These are phyloP conservation scores for Boletus pseudo-olivaceus DNA, from an alignment of 768 basidiomycete genomes.

Conservation along the genomic window DNA sequence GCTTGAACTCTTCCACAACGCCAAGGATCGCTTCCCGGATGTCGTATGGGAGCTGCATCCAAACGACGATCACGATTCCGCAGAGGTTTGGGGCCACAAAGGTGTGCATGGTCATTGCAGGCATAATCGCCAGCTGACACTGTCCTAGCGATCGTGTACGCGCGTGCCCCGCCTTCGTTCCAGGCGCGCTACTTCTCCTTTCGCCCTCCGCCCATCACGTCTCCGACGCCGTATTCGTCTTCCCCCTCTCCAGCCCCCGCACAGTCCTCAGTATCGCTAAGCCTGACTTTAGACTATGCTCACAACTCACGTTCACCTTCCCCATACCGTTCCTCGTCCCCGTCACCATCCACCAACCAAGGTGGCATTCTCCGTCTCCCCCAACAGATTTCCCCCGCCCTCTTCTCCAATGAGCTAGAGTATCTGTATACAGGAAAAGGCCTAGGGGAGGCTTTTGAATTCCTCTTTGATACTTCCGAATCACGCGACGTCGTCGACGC, in stretches of 20 bases:
- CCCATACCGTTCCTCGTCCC: slow-evolving; percentile 43
- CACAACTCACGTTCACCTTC: slow-evolving; percentile 45
- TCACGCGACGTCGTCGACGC: slow-evolving; percentile 42
- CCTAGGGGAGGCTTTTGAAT: slow-evolving; percentile 83
- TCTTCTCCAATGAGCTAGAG: slow-evolving; percentile 89
- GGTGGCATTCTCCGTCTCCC: slow-evolving; percentile 56
- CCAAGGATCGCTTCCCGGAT: slow-evolving; percentile 94
- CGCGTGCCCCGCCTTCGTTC: slow-evolving; percentile 89
- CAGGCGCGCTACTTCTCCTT: slow-evolving; percentile 87
- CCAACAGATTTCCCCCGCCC: slow-evolving; percentile 66
- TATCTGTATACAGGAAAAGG: slow-evolving; percentile 93
- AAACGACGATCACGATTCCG: slow-evolving; percentile 46
- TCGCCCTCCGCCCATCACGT: slow-evolving; percentile 51
- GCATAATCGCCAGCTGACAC: neutral
- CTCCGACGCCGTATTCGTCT: slow-evolving; percentile 48
- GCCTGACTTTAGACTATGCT: slow-evolving; percentile 41
- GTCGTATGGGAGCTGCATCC: slow-evolving; percentile 87
- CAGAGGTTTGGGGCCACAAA: slow-evolving; percentile 90
- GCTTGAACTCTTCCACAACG: slow-evolving; percentile 66
- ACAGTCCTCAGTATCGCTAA: slow-evolving; percentile 61
- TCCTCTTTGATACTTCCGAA: slow-evolving; percentile 67
- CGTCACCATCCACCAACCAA: slow-evolving; percentile 41
- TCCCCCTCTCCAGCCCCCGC: slow-evolving; percentile 51
- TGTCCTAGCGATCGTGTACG: slow-evolving; percentile 81
- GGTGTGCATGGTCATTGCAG: slow-evolving; percentile 45